These are phyloP conservation scores for Cucurbita maxima DNA, from an alignment of 306 rosid genomes.

Conservation along the genomic window DNA sequence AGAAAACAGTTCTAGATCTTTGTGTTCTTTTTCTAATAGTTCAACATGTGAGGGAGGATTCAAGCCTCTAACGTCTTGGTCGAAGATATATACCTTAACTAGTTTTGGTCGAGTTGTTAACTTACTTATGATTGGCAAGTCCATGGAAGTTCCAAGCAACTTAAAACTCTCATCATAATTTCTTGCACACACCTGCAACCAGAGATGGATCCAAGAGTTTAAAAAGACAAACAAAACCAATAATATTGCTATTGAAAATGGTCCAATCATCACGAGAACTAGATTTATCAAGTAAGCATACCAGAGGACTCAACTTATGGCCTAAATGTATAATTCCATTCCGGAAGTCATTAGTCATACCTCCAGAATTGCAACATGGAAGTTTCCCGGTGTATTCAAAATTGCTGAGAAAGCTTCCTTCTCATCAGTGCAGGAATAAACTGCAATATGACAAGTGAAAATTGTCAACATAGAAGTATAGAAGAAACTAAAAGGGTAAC, in stretches of 20 bases:
- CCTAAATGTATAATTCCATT: not conserved
- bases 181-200: conserved; percentile 47
- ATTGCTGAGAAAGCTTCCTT: conserved; percentile 5
- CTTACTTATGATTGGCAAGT: conserved; percentile 95
- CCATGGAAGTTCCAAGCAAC: conserved; percentile 74
- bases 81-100: not conserved
- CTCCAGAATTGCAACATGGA: conserved; percentile 11
- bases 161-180: conserved; percentile 39
- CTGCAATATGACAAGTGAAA: not conserved
- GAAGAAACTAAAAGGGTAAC: not conserved
- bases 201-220: not conserved
- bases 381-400: not conserved
- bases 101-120: conserved; percentile 7
- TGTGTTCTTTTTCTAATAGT: not conserved
- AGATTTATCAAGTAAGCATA: not conserved
- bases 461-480: not conserved
- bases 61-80: not conserved
- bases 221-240: not conserved
- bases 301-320: not conserved
- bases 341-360: not conserved
- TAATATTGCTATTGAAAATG: too few species aligned
- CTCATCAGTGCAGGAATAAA: not conserved
- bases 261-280: not conserved
- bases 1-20: not conserved
- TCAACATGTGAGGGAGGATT: not conserved